Evolutionary conservation across 495 filamentous ascomycete species (phyloP), one percentile per base, ranked within the genome.

Genomic region (Coniosporium apollinis): DNA sequence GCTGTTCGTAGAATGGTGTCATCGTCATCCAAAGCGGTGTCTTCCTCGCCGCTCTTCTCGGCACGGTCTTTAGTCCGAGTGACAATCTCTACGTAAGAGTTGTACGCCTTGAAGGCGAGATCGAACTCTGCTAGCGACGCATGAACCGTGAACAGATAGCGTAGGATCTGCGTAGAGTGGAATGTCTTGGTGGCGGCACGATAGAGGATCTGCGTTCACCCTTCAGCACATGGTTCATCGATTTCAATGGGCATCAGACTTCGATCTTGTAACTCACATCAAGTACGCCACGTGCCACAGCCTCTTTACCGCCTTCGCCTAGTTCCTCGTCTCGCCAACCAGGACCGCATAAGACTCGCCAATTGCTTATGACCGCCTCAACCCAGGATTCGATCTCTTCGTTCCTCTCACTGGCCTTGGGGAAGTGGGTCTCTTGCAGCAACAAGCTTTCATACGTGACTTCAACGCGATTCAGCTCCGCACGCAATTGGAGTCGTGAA

Each of bases 71-170:
- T 89, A 28, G 74, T 82, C 45, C 74, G 77, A 25, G 68, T 74
- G 24, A 92, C 68, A 33, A 96, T 76, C 33, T 91, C 80, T 13
- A 92, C 59, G 56, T 94, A 97, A 0, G 85, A 82, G 52, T 87
- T 74, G 35, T 94, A 77, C 1, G 91, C 76, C 46, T 81, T 77
- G 44, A 87, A 64, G 3, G 87, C 89, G 26, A 94, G 62, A 36
- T 83, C 72, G 44, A 93, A 93, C 36, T 97, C 85, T 10, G 82
- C 83, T 25, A 93, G 60, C 1, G 81, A 65, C 2, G 79, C 62
- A 56, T 96, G 89, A 4, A 93, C 76, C 10, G 74, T 80, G 44
- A 96, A 96, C 1, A 97, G 65, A 50, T 91, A 76, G 36, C 87
- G 66, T 19, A 97, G 59, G 34, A 96, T 74, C 16, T 77, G 56